phyloP scores from a whole-genome alignment of 768 basidiomycete genomes.

The Paxillus rubicundulus region DNA sequence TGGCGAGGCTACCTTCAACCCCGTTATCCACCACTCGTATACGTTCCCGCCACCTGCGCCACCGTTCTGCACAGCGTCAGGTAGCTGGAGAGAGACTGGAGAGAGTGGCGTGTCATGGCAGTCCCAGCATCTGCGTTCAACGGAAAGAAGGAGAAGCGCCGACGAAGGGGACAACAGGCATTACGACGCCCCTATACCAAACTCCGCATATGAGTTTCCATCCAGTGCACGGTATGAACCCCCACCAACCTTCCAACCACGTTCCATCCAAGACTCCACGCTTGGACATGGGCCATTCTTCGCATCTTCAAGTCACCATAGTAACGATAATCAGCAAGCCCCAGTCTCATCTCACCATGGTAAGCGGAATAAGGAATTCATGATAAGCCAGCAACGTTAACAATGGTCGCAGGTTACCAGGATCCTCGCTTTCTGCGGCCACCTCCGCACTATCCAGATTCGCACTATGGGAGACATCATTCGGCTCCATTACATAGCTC shows the following conservation, averaged over 20 bases:
- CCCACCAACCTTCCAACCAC: conserved; percentile 7
- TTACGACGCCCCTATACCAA: conserved; percentile 18
- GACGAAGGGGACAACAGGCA: conserved; percentile 11
- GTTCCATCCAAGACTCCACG: conserved; percentile 2
- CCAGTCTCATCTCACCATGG: conserved; percentile 16
- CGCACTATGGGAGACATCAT: conserved; percentile 22
- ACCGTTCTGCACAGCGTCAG: conserved; percentile 11
- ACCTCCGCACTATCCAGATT: conserved; percentile 13
- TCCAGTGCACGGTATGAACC: conserved; percentile 18
- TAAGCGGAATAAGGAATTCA: conserved; percentile 10
- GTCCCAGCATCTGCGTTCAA: conserved; percentile 2
- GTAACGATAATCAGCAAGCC: conserved; percentile 4
- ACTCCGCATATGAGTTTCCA: conserved; percentile 25
- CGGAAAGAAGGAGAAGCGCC: conserved; percentile 16
- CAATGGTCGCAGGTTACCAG: conserved; percentile 12
- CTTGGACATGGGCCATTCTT: neutral
- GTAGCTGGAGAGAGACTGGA: conserved; percentile 43
- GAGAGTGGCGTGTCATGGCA: conserved; percentile 42
- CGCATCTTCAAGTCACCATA: conserved; percentile 11
- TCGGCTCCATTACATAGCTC: conserved; percentile 24
- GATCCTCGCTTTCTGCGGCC: conserved; percentile 21
- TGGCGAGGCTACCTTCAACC: conserved; percentile 30
- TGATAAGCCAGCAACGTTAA: conserved; percentile 2
- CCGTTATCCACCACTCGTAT: conserved; percentile 14
- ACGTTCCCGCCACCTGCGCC: conserved; percentile 27